Evolutionary conservation across 768 basidiomycete species (phyloP), one percentile per base, ranked within the genome.

Genomic region (Boletus edulis): DNA sequence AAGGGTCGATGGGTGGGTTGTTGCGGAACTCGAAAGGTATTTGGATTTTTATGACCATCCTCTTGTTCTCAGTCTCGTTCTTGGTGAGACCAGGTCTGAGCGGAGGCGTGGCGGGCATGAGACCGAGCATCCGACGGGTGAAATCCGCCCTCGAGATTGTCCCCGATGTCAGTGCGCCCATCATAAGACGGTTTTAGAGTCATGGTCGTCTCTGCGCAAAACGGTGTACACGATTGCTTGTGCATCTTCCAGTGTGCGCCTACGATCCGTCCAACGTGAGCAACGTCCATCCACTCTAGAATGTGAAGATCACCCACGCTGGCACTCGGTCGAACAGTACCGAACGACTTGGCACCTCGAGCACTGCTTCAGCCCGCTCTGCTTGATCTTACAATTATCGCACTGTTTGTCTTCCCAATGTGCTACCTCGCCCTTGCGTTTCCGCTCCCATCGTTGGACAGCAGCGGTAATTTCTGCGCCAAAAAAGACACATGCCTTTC

Each of bases 381-480:
- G 20, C 20, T 20, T 20, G 20, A 20, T 20, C 17, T 38, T 38
- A 13, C 38, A 38, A 38, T 38, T 12, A 13, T 38, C 38, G 38
- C 38, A 38, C 38, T n/a, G 38, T n/a, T 38, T 38, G 11, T 38
- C 38, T 38, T 38, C 38, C 38, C 38, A 38, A 38, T 6, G 17
- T 34, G 32, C 32, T 13, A 38, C 14, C 17, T 38, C 38, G 14
- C 17, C 14, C 17, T 9, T 38, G 17, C 38, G 38, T n/a, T n/a
- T 38, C 17, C 38, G 38, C 7, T 15, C 15, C 38, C 38, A 38
- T 38, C 38, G 38, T 17, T 38, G 38, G 38, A 38, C 38, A n/a
- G 34, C 34, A 27, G 79, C 80, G 5, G 76, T 75, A 8, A 80
- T 70, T 52, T 75, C 51, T 0, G 81, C 73, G 1, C 82, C 82